A percentile compares a stretch with the other conserved stretches of the same genome.
These are phyloP conservation scores for Diatrype stigma DNA, from an alignment of 2,329 filamentous ascomycete species.

Conservation along the genomic window DNA sequence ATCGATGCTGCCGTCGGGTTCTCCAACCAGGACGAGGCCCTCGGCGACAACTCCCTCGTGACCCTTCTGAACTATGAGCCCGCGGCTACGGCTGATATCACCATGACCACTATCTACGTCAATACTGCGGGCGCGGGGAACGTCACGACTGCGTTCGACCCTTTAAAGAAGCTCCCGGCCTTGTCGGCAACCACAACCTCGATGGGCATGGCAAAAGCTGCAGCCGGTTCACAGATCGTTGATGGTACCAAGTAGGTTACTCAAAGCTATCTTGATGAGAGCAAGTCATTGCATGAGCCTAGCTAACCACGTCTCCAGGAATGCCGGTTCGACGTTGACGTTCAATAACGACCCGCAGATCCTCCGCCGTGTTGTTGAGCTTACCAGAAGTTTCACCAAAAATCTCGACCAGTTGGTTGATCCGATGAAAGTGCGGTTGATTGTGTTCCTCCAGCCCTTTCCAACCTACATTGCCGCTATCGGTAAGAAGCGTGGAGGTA, in stretches of 20 bases:
- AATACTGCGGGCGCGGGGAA: constrained; percentile 16
- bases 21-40: constrained; percentile 13
- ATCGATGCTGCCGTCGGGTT: constrained; percentile 19
- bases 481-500: constrained; percentile 16
- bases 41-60: constrained; percentile 20
- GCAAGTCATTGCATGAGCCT: not conserved
- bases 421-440: constrained; percentile 13
- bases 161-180: constrained; percentile 11
- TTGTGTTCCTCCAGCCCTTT: constrained; percentile 19
- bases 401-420: constrained; percentile 12
- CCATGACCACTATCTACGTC: constrained; percentile 13
- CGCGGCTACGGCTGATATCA: constrained; percentile 5
- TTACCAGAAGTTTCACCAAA: constrained; percentile 11
- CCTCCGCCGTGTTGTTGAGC: constrained; percentile 9
- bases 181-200: constrained; percentile 8
- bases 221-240: constrained; percentile 11
- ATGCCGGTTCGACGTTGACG: constrained; percentile 13
- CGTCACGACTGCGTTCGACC: constrained; percentile 12
- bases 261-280: not conserved
- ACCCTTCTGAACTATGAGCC: constrained; percentile 13
- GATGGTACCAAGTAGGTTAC: constrained; percentile 11
- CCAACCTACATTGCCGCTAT: constrained; percentile 16
- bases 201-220: constrained; percentile 17
- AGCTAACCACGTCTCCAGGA: constrained; percentile 9
- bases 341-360: constrained; percentile 18